Conservation (phyloP, 2,329 filamentous ascomycete species). For the Tolypocladium guangdongense region DNA sequence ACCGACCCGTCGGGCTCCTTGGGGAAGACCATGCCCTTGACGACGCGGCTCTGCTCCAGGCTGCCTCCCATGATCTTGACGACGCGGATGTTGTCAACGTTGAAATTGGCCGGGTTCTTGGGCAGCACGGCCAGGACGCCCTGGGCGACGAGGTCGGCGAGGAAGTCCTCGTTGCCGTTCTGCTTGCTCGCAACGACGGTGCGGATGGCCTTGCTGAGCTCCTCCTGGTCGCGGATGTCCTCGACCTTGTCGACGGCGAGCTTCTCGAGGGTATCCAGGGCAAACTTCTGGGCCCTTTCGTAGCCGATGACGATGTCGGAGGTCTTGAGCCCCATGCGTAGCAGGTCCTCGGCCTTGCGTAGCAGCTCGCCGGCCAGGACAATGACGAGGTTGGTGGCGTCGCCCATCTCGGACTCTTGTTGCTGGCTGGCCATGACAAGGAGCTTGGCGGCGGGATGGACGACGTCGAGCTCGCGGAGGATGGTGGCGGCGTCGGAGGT, state of each 20-base stretch:
- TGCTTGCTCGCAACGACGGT: constrained; percentile 97
- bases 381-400: constrained; percentile 96
- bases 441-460: constrained; percentile 94
- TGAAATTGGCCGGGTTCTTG: constrained; percentile 93
- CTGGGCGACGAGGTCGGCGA: constrained; percentile 81
- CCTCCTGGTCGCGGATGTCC: constrained; percentile 67
- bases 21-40: constrained; percentile 97
- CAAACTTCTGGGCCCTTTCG: constrained; percentile 85
- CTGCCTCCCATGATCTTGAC: constrained; percentile 99
- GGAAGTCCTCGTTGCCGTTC: constrained; percentile 80
- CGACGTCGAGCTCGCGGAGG: constrained; percentile 91
- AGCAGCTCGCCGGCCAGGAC: constrained; percentile 89
- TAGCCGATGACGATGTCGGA: constrained; percentile 94
- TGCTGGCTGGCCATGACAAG: constrained; percentile 98
- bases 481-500: constrained; percentile 98
- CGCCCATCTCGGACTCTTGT: constrained; percentile 98
- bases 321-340: constrained; percentile 96
- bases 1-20: constrained; percentile 85
- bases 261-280: constrained; percentile 75
- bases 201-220: constrained; percentile 89
- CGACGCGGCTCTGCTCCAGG: constrained; percentile 84
- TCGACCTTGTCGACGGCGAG: constrained; percentile 84
- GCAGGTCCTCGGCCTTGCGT: constrained; percentile 91
- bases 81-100: constrained; percentile 96
- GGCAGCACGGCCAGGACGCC: constrained; percentile 78